These are phyloP conservation scores for Jaenimonas drosophilae DNA, from an alignment of 208 protist species.

Conservation along the genomic window DNA sequence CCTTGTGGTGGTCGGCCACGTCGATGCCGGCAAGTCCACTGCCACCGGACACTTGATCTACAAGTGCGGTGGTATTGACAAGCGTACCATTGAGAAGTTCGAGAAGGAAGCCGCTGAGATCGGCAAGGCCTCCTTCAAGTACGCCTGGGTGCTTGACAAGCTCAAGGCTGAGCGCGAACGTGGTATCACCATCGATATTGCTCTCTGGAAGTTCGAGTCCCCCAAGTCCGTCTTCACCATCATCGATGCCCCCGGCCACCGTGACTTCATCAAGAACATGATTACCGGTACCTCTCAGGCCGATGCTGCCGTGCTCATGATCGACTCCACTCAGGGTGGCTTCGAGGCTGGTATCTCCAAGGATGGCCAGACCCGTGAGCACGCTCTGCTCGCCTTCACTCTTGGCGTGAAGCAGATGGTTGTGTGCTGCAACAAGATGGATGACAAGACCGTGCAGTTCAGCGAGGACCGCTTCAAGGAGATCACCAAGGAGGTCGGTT, in stretches of 20 bases:
- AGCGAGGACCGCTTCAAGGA: conserved; percentile 83
- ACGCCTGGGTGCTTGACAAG: conserved; percentile 90
- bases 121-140: conserved; percentile 91
- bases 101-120: conserved; percentile 88
- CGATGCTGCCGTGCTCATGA: conserved; percentile 82
- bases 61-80: conserved; percentile 87
- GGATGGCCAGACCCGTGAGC: conserved; percentile 90
- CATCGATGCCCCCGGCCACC: conserved; percentile 92
- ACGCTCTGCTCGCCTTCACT: conserved; percentile 83
- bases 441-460: conserved; percentile 87
- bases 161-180: conserved; percentile 90
- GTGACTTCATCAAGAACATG: conserved; percentile 94
- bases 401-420: conserved; percentile 89
- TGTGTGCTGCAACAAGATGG: conserved; percentile 87
- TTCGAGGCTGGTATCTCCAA: conserved; percentile 93
- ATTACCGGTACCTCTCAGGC: conserved; percentile 90
- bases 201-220: conserved; percentile 88
- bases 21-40: conserved; percentile 88
- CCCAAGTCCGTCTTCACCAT: conserved; percentile 88
- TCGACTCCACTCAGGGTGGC: conserved; percentile 75
- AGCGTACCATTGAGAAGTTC: conserved; percentile 86
- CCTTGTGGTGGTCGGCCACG: conserved; percentile 23
- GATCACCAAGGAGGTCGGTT: conserved; percentile 64
- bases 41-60: conserved; percentile 88
- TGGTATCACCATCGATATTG: conserved; percentile 92